Evolutionary conservation across 192 early-diverging fungal species (phyloP), one percentile per base, ranked within the genome.

Genomic region (Rhizoclosmatium sp.): DNA sequence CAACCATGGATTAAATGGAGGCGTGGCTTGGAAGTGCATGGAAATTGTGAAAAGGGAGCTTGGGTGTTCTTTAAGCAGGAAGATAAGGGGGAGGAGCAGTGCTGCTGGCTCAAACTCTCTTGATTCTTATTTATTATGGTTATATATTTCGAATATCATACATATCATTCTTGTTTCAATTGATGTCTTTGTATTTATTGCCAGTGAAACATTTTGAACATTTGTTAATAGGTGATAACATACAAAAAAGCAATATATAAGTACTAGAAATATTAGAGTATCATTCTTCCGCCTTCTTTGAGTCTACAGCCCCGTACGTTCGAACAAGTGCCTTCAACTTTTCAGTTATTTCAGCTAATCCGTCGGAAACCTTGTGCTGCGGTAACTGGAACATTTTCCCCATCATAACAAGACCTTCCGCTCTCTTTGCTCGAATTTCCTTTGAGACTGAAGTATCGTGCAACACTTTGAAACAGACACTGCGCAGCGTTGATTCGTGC

Each of bases 1-100:
- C 7, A 19, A 64, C 61, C 61, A 9, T 64, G 61, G 61, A 21
- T 64, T 64, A 64, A 21, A 39, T 64, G 61, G 61, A 21, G 61
- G 21, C 61, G 61, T 21, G 61, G 61, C 23, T 41, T 64, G 51
- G 51, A 54, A 54, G 16, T 7, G 7, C 5, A 64, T 21, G 40
- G 23, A 16, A 21, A 7, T 19, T 7, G 12, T 9, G 40, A 21
- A 64, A 64, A 64, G 21, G 61, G 61, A 9, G 40, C 61, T 9
- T 64, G 61, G 61, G 61, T 64, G 40, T 64, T 64, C 21, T 64
- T 19, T 21, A 64, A 64, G 21, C 10, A 64, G 40, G 16, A 54
- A 7, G 61, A 64, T 16, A 41, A 21, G 21, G 40, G 21, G 5
- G 40, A 64, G 10, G 61, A 64, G 1, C 7, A 64, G 40, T 64